A percentile compares a stretch with the other conserved stretches of the same genome.
These are phyloP conservation scores for Schizosaccharomyces lindneri DNA, from an alignment of 805 yeast genomes.

Conservation along the genomic window DNA sequence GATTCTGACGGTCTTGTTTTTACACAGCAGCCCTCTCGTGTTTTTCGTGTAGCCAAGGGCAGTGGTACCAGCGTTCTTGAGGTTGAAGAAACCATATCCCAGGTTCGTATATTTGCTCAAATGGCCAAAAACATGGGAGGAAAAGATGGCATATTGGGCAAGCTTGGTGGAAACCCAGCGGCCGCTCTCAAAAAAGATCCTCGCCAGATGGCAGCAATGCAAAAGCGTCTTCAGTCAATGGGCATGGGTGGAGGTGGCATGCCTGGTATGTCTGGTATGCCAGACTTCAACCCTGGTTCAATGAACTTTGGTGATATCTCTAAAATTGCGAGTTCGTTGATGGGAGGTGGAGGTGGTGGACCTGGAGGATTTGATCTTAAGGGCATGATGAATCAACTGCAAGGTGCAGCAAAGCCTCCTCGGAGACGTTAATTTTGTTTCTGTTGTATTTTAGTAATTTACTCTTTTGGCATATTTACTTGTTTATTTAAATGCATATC, in stretches of 20 bases:
- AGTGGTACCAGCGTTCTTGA: slow-evolving; percentile 82
- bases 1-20: slow-evolving; percentile 73
- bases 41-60: slow-evolving; percentile 78
- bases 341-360: slow-evolving; percentile 13
- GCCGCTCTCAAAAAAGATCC: slow-evolving; percentile 14
- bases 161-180: slow-evolving; percentile 13
- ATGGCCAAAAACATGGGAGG: slow-evolving; percentile 57
- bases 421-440: not conserved
- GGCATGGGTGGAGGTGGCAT: slow-evolving; percentile 34
- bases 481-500: not conserved
- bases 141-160: slow-evolving; percentile 27
- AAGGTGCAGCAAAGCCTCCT: slow-evolving; percentile 14
- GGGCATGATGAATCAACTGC: slow-evolving; percentile 10
- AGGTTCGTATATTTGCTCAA: slow-evolving; percentile 78
- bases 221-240: slow-evolving; percentile 22
- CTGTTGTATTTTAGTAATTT: not conserved
- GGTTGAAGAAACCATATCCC: slow-evolving; percentile 74
- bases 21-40: slow-evolving; percentile 56
- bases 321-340: slow-evolving; percentile 2
- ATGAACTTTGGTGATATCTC: not conserved
- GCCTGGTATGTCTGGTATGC: slow-evolving; percentile 20
- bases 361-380: slow-evolving; percentile 20
- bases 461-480: not conserved
- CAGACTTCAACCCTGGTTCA: slow-evolving; percentile 18
- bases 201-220: slow-evolving; percentile 22